A percentile compares a stretch with the other conserved stretches of the same genome.
Conservation (phyloP, 179 eudicot genomes). For the Silene noctiflora region DNA sequence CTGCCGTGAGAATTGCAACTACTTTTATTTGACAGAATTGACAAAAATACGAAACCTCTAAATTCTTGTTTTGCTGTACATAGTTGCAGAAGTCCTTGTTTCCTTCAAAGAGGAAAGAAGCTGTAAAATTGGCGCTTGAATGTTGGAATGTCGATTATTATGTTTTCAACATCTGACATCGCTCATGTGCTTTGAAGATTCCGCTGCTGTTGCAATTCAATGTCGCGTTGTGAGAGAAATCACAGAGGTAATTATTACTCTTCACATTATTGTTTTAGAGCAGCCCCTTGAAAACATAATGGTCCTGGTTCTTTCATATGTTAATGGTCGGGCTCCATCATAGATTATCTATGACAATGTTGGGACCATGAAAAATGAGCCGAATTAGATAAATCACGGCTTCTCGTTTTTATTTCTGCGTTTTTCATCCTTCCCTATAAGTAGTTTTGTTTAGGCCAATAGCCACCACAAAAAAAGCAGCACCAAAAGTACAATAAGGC, state of each 20-base stretch:
- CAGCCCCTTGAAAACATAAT: slow-evolving; percentile 15
- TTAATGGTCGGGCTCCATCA: slow-evolving; percentile 28
- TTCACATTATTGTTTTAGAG: slow-evolving; percentile 10
- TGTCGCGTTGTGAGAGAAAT: slow-evolving; percentile 19
- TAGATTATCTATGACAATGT: slow-evolving; percentile 5
- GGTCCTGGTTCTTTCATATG: slow-evolving; percentile 19
- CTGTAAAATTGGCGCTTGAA: slow-evolving; percentile 11
- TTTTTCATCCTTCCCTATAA: neutral
- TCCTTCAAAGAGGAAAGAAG: slow-evolving; percentile 7
- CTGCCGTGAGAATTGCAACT: neutral
- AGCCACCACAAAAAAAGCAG: neutral
- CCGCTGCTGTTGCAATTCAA: slow-evolving; percentile 18
- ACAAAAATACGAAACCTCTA: slow-evolving; percentile 3
- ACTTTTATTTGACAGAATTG: neutral
- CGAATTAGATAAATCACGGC: neutral
- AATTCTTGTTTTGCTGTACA: slow-evolving; percentile 9
- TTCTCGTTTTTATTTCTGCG: neutral
- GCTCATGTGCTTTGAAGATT: slow-evolving; percentile 17
- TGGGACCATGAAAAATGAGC: slow-evolving; percentile 19
- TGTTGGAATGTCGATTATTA: neutral
- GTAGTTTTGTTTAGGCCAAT: neutral
- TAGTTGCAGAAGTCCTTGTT: slow-evolving; percentile 5
- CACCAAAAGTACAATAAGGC: neutral
- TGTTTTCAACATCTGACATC: slow-evolving; percentile 1
- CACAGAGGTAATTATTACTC: slow-evolving; percentile 20